Base-by-base conservation (phyloP, 148 eudicot species). In the Camellia sinensis region DNA sequence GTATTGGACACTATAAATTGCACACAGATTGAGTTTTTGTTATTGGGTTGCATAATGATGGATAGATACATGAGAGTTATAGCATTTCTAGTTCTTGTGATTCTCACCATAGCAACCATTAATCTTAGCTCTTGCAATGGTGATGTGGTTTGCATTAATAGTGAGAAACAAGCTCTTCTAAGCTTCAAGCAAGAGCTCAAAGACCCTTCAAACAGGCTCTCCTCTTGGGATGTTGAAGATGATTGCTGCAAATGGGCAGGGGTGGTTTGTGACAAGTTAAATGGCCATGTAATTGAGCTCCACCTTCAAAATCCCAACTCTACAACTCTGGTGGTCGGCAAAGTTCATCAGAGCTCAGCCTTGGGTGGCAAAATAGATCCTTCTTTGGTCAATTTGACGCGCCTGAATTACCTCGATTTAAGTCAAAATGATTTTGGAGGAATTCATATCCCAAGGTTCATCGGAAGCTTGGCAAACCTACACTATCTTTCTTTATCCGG, bases 201-300 rank as follows among this genome's bases (percentile, higher is more conserved):
- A 50, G 80, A 67, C 67, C 73, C 80, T 44, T 52, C 70, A 29
- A 6, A 40, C 22, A 44, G 2, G 13, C 65, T 78, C 65, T 52
- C 80, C 69, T 67, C 80, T 5, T 78, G 80, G 80, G 48, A n/a
- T 2, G 37, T 1, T 48, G 53, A 8, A 18, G 52, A 68, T 46
- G 59, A 54, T 54, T 78, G 80, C 17, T 78, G 80, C 74, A 57
- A 40, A 10, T 78, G 80, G 80, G 44, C 40, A 21, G 80, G 80
- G 29, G 74, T 78, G 4, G 64, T 68, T 5, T 78, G 80, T 66
- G 41, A 52, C 80, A 67, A 78, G 15, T 6, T 17, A 15, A 78
- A 74, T 13, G 74, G 74, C 19, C 73, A 68, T 41, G 80, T 78
- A 37, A 15, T 5, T 15, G 48, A 53, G 56, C 80, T 68, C 40